Evolutionary conservation across 768 basidiomycete genomes (phyloP).

Genomic region (Agrocybe praecox): DNA sequence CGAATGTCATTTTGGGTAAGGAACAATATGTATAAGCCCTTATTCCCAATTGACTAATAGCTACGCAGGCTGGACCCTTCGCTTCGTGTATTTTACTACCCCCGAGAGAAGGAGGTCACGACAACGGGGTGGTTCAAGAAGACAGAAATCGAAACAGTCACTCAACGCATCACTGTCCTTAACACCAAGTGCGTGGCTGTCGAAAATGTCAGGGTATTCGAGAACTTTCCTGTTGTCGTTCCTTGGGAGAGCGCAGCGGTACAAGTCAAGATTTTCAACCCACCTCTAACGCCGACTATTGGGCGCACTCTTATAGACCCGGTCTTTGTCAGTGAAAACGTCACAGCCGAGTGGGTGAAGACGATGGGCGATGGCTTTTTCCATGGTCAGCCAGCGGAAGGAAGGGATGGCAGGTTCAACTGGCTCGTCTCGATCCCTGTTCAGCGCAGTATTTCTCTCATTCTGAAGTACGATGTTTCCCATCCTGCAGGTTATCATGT

Average conservation of each 20-base stretch:
- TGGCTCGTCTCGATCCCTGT: too few relatives aligned
- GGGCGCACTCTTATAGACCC: too few relatives aligned
- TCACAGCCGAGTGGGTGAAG: too few relatives aligned
- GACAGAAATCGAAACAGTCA: slow-evolving; percentile 29
- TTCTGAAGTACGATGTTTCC: too few relatives aligned
- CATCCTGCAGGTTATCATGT: too few relatives aligned
- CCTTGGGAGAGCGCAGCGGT: slow-evolving; percentile 38
- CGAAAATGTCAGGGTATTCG: slow-evolving; percentile 36
- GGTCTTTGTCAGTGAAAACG: too few relatives aligned
- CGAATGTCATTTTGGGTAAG: slow-evolving; percentile 41
- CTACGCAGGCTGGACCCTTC: slow-evolving; percentile 40
- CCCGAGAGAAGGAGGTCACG: slow-evolving; percentile 32
- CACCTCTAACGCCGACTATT: background rate
- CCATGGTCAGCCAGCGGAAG: too few relatives aligned
- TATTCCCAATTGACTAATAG: background rate
- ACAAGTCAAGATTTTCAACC: slow-evolving; percentile 28
- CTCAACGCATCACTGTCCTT: slow-evolving; percentile 40
- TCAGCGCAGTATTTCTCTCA: too few relatives aligned
- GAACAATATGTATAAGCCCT: background rate
- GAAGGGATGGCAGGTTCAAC: too few relatives aligned
- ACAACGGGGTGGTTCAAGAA: slow-evolving; percentile 38
- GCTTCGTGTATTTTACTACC: slow-evolving; percentile 43
- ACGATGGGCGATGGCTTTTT: too few relatives aligned
- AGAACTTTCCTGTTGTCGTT: slow-evolving; percentile 43
- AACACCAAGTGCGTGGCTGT: slow-evolving; percentile 40